Base-by-base conservation (phyloP, 192 early-diverging fungal genomes). In the Endogone sp. region DNA sequence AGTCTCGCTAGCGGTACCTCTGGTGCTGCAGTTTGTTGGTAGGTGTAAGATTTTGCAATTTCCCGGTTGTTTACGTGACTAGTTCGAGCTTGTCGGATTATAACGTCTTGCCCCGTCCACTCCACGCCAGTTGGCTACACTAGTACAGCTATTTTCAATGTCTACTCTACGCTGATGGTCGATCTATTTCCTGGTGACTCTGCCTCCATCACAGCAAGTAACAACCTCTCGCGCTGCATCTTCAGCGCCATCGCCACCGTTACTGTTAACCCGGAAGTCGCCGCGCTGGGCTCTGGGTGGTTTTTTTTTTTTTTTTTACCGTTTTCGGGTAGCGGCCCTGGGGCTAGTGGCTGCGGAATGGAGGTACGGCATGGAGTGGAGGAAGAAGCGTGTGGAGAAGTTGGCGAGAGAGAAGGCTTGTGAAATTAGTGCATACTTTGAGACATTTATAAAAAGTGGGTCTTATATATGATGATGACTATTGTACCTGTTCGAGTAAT, bases 171-270 rank as follows among this genome's bases (percentile, higher is more conserved):
- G 22, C 49, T 76, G 1, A 24, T 76, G 59, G 70, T 76, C 0
- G 75, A 76, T 56, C 31, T 76, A 2, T 76, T 76, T 44, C 75
- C 75, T 10, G 54, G 44, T 23, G 65, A 64, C 6, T 67, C 70
- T 2, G 70, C 75, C 16, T 44, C 70, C 21, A 71, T 76, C 54
- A 66, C 66, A 0, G 75, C 75, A 6, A 63, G 70, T 23, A 76
- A 72, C 37, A 76, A 76, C 16, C 56, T 76, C 29, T 57, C 65
- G 24, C 44, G 75, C 25, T 76, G 75, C 58, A 31, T 71, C 21
- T 26, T 76, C 8, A 70, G 75, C 22, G 75, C 75, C 3, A 31
- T 71, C 31, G 75, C 75, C 2, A 66, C 66, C 20, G 69, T 68
- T 13, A 9, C 54, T 26, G 71, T 76, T 29, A 58, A 71, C 3